Conservation (phyloP, 75 land plant genomes). For the Cryptomeria japonica region DNA sequence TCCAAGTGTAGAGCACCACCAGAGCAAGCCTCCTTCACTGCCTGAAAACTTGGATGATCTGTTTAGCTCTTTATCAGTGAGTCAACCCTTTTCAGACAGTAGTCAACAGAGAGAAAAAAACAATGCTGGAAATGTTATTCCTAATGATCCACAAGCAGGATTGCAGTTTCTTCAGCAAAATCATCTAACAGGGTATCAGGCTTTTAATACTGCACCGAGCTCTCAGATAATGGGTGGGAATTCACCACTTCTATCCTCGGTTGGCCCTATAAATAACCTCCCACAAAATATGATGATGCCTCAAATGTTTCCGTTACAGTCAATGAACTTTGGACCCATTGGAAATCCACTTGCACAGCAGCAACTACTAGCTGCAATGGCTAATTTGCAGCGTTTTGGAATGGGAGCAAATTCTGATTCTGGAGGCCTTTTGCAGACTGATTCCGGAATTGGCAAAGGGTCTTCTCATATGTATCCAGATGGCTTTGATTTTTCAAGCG, state of each 20-base stretch:
- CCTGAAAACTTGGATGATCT: conserved; percentile 38
- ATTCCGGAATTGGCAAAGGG: conserved; percentile 15
- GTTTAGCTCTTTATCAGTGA: conserved; percentile 49
- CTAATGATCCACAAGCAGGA: conserved; percentile 14
- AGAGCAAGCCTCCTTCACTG: background rate
- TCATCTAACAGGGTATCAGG: conserved; percentile 16
- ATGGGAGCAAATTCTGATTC: conserved; percentile 11
- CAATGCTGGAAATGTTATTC: conserved; percentile 1
- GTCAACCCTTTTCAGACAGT: conserved; percentile 14
- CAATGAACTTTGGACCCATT: conserved; percentile 51
- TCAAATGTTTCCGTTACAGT: conserved; percentile 44
- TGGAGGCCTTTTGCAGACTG: conserved; percentile 15
- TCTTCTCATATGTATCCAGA: conserved; percentile 44
- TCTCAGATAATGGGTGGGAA: conserved; percentile 23
- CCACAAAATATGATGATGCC: conserved; percentile 44
- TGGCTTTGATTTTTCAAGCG: conserved; percentile 47
- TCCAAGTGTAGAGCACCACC: conserved; percentile 19
- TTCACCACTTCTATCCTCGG: conserved; percentile 26
- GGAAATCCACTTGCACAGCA: conserved; percentile 64
- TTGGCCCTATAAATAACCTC: conserved; percentile 33
- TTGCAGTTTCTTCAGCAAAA: conserved; percentile 12
- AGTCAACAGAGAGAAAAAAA: conserved; percentile 14
- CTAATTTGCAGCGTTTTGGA: conserved; percentile 53
- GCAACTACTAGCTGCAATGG: conserved; percentile 54
- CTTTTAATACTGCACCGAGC: conserved; percentile 15